phyloP scores from a whole-genome alignment of 495 filamentous ascomycete genomes.

The Hyaloscypha variabilis region DNA sequence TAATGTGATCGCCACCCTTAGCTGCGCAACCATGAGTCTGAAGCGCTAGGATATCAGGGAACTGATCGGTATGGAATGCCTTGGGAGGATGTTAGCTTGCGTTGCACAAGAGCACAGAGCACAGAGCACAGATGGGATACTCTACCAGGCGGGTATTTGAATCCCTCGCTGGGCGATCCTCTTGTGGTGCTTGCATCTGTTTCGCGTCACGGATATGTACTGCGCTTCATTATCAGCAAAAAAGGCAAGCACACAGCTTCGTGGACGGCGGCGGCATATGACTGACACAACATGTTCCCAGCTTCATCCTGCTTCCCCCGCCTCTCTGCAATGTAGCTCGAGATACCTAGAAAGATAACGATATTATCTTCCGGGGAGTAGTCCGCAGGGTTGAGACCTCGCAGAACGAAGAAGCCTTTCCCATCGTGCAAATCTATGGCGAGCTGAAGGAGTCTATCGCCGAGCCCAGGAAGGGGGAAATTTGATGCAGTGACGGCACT shows the following conservation, averaged over 20 bases:
- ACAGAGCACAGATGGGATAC: no score
- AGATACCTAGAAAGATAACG: neutral
- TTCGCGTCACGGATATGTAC: no score
- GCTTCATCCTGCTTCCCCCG: neutral
- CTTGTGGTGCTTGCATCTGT: no score
- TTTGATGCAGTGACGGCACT: neutral
- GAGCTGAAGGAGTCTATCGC: neutral
- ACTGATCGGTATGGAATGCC: conserved; percentile 64
- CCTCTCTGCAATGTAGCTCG: neutral
- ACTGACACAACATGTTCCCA: neutral
- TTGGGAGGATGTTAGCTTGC: no score
- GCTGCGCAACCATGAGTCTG: conserved; percentile 56
- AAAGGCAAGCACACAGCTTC: no score
- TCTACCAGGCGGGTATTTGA: no score
- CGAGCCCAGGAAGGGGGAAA: neutral
- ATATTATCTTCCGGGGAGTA: neutral
- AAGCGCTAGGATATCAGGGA: conserved; percentile 68
- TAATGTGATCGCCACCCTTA: conserved; percentile 59
- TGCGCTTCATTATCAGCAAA: no score
- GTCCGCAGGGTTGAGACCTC: neutral
- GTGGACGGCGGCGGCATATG: no score
- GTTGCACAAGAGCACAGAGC: no score
- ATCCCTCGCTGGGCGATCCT: no score
- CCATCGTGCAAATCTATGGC: neutral
- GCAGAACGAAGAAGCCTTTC: neutral